phyloP scores from a whole-genome alignment of 352 stramenopile genomes.

The Aphanomyces stellatus region DNA sequence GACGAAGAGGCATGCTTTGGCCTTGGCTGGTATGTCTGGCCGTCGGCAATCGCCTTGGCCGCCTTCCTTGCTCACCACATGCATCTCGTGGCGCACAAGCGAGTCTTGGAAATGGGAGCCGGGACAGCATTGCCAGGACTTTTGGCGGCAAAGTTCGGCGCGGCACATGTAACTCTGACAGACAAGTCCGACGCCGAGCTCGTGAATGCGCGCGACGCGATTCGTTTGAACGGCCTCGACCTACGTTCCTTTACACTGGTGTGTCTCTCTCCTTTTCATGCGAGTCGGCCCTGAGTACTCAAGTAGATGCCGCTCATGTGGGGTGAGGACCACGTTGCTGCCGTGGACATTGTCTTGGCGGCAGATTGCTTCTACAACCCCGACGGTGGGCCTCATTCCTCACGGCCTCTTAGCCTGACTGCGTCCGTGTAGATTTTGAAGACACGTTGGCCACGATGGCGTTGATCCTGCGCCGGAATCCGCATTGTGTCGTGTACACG shows the following conservation, averaged over 20 bases:
- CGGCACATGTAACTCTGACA: not conserved
- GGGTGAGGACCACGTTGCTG: not conserved
- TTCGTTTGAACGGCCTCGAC: not conserved
- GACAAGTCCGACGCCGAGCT: constrained; percentile 6
- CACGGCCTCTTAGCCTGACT: not conserved
- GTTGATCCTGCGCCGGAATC: not conserved
- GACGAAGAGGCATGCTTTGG: not conserved
- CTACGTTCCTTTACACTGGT: not conserved
- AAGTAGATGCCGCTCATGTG: not conserved
- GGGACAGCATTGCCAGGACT: constrained; percentile 12
- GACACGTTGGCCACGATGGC: constrained; percentile 9
- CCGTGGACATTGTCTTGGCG: constrained; percentile 3
- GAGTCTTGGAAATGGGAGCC: constrained; percentile 3
- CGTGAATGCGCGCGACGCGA: not conserved
- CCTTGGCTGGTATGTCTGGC: constrained; percentile 16
- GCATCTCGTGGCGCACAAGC: not conserved
- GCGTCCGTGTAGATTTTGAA: constrained; percentile 6
- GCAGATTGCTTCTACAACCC: constrained; percentile 19
- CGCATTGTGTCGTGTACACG: not conserved
- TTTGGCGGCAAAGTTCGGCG: constrained; percentile 7
- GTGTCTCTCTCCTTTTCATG: too few species aligned
- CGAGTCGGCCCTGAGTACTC: too few species aligned
- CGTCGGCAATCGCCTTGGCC: constrained; percentile 1
- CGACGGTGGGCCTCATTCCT: not conserved
- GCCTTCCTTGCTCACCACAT: not conserved